Conservation (phyloP, 148 eudicot species). For the Heliosperma pusillum region DNA sequence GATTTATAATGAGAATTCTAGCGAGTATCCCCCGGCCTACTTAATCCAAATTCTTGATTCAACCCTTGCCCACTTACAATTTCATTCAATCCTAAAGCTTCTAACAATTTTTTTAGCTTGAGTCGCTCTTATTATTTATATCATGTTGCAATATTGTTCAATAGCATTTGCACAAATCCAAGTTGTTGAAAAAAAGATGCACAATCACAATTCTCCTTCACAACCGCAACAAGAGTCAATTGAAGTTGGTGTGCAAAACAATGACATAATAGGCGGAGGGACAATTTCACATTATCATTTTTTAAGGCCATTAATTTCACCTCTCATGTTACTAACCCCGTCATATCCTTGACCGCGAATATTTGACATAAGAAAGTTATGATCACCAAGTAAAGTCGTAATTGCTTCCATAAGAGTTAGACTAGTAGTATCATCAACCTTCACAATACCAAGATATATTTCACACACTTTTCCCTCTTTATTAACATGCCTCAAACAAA, state of each 20-base stretch:
- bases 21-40: background rate
- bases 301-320: conserved; percentile 16
- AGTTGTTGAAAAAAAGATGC: background rate
- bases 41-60: background rate
- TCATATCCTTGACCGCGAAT: conserved; percentile 28
- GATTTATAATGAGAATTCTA: conserved; percentile 5
- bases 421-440: conserved; percentile 7
- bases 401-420: conserved; percentile 7
- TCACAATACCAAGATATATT: conserved; percentile 11
- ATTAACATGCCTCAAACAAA: conserved; percentile 13
- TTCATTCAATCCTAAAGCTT: background rate
- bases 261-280: conserved; percentile 12
- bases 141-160: background rate
- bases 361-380: background rate
- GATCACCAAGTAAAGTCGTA: conserved; percentile 1
- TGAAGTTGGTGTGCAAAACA: conserved; percentile 18
- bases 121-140: background rate
- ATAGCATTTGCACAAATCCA: background rate
- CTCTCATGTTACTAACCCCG: conserved; percentile 21
- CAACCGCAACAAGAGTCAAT: conserved; percentile 11
- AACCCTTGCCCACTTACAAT: background rate
- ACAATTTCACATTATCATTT: conserved; percentile 6
- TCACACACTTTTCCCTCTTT: conserved; percentile 1
- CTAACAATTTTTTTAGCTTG: background rate
- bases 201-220: background rate